A percentile compares a stretch with the other conserved stretches of the same genome.
Conservation (phyloP, 169 alveolate genomes). For the Eimeria necatrix region DNA sequence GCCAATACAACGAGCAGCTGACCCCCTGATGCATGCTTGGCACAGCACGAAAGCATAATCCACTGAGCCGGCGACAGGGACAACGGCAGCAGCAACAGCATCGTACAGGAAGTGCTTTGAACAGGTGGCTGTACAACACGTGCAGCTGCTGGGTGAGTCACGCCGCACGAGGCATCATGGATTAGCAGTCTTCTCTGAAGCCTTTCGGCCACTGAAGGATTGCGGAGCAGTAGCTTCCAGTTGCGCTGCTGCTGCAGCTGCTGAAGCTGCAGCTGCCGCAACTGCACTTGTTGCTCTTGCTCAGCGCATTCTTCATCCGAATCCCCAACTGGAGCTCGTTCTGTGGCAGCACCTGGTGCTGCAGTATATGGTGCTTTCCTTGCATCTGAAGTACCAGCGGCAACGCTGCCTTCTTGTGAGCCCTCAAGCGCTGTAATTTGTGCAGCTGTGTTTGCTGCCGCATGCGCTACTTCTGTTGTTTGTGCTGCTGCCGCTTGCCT, state of each 20-base stretch:
- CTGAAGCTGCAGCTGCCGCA: background rate
- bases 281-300: slow-evolving; percentile 37
- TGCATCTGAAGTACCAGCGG: background rate
- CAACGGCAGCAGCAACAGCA: slow-evolving; percentile 44
- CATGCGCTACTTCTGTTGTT: background rate
- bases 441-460: background rate
- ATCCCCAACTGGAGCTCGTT: background rate
- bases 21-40: background rate
- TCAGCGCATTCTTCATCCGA: background rate
- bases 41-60: background rate
- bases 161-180: slow-evolving; percentile 31
- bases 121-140: slow-evolving; percentile 31
- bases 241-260: slow-evolving; percentile 14
- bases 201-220: slow-evolving; percentile 37
- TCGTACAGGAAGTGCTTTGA: background rate
- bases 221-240: slow-evolving; percentile 41
- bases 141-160: slow-evolving; percentile 47
- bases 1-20: background rate
- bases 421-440: background rate
- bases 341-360: background rate
- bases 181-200: slow-evolving; percentile 46
- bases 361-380: background rate
- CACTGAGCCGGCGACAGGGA: background rate
- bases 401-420: background rate
- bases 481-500: background rate